Evolutionary conservation across 225 moss, liverwort and hornwort species (phyloP), one percentile per base, ranked within the genome.

Genomic region (Neckera pumila): DNA sequence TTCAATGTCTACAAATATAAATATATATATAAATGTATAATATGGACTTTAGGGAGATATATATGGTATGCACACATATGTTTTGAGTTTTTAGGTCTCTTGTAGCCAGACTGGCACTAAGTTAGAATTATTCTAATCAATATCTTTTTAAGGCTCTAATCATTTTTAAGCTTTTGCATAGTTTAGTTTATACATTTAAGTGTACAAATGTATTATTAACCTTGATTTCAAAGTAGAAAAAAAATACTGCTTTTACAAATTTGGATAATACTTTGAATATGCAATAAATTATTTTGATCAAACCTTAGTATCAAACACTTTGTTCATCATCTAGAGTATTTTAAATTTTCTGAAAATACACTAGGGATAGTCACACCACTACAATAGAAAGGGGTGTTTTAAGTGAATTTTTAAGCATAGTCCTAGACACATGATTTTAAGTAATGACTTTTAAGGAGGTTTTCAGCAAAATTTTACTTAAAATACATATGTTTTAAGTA

Each of bases 261-360:
- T 70, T 0, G 40, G 0, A 45, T 28, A 28, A 17, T 45, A 33
- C 1, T 31, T 31, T 33, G 12, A 75, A 7, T 33, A 75, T 2
- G 6, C 7, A 49, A 33, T 75, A 49, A 49, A 45, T 30, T 31
- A 12, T 7, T 7, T 33, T 33, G 19, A 26, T 12, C 4, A 33
- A 33, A 49, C 2, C 1, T 31, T 33, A 12, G 2, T 2, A 33
- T 4, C 4, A 30, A 49, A 0, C 0, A 12, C 7, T 20, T 49
- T 49, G 7, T 49, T 49, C 1, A 49, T 33, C 20, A 49, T 49
- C 7, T 45, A 49, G 1, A 49, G 20, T 49, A 28, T 33, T 75
- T 31, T 2, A 7, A 6, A 1, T 31, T 7, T 11, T 33, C 30
- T 31, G 7, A 49, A 19, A 1, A 33, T 12, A 47, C 7, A 11